Conservation (phyloP, 257 asterid species). For the Euphrasia confusa region DNA sequence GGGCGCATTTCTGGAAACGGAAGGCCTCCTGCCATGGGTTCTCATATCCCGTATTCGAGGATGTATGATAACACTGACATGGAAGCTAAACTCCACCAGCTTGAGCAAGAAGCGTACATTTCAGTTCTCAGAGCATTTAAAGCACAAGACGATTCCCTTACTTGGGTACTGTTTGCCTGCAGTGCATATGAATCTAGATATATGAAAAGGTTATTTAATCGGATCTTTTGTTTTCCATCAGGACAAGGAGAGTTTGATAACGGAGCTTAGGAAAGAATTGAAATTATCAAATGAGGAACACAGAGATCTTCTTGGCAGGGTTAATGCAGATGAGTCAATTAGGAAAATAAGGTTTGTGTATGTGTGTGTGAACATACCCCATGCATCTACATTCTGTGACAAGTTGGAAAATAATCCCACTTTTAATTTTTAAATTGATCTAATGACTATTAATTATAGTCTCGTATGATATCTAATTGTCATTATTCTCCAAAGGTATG, state of each 20-base stretch:
- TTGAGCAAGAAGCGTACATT: conserved; percentile 90
- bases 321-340: conserved; percentile 72
- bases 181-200: conserved; percentile 23
- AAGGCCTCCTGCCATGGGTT: conserved; percentile 56
- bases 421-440: too few species aligned
- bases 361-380: not conserved
- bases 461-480: too few species aligned
- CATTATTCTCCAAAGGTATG: too few species aligned
- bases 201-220: conserved; percentile 28
- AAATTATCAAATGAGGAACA: conserved; percentile 89
- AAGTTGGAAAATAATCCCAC: too few species aligned
- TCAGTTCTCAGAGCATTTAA: conserved; percentile 88
- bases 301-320: conserved; percentile 73
- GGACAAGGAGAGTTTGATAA: conserved; percentile 88
- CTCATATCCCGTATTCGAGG: conserved; percentile 47
- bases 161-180: conserved; percentile 60
- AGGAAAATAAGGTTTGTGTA: conserved; percentile 62
- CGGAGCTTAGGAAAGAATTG: conserved; percentile 91
- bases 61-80: conserved; percentile 57
- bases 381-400: too few species aligned
- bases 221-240: conserved; percentile 43
- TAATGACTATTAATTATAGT: too few species aligned
- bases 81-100: conserved; percentile 81
- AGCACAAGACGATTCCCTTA: conserved; percentile 90
- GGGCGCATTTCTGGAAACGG: conserved; percentile 80